A percentile compares a stretch with the other conserved stretches of the same genome.
phyloP scores from a whole-genome alignment of 495 filamentous ascomycete genomes.

The Terfezia claveryi region DNA sequence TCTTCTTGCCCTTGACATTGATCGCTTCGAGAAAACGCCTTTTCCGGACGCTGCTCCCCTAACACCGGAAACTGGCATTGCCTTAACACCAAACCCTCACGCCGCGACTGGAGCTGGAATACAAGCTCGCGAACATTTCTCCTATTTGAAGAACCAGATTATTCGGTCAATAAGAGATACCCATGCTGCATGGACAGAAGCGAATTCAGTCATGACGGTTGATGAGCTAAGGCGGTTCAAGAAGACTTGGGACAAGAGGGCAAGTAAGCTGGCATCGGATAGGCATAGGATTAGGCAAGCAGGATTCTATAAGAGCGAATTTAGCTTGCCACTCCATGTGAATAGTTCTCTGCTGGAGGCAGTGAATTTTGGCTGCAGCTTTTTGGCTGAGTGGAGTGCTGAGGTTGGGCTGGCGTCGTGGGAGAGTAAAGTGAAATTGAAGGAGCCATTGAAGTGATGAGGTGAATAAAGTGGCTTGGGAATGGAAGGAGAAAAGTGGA shows the following conservation, averaged over 20 bases:
- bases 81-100: conserved; percentile 17
- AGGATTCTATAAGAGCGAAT: conserved; percentile 13
- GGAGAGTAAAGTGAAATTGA: neutral
- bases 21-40: conserved; percentile 6
- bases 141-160: conserved; percentile 8
- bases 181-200: conserved; percentile 13
- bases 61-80: neutral
- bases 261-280: conserved; percentile 11
- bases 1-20: conserved; percentile 14
- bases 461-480: too few species aligned
- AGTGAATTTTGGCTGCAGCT: conserved; percentile 14
- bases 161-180: conserved; percentile 10
- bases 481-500: too few species aligned
- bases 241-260: conserved; percentile 7
- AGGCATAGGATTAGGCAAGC: conserved; percentile 2
- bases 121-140: conserved; percentile 8
- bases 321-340: conserved; percentile 13
- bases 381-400: conserved; percentile 14
- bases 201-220: conserved; percentile 10
- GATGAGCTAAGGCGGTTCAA: conserved; percentile 13
- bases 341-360: conserved; percentile 17
- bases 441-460: neutral
- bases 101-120: conserved; percentile 5
- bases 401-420: conserved; percentile 8
- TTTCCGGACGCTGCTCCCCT: conserved; percentile 7